These are phyloP conservation scores for Golubevia sp. DNA, from an alignment of 1,284 basidiomycete genomes.

Conservation along the genomic window DNA sequence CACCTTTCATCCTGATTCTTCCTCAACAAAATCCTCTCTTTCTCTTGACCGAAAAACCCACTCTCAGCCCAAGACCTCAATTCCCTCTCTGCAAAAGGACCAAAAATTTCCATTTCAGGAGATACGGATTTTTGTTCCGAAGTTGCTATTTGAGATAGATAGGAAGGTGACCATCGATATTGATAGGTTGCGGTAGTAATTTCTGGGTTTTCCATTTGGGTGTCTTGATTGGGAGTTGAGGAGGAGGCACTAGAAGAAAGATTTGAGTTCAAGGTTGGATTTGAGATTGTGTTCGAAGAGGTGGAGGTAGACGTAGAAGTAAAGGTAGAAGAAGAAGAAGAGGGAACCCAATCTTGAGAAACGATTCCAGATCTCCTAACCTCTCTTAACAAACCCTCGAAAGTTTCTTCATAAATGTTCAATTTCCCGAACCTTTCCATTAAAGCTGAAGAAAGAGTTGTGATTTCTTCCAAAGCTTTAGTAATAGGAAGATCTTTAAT, in stretches of 20 bases:
- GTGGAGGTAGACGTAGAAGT: too few relatives aligned
- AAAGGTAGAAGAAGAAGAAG: too few relatives aligned
- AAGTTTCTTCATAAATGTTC: slow-evolving; percentile 55
- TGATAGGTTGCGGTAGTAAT: slow-evolving; percentile 26
- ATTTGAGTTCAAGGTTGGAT: background rate
- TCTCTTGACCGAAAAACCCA: slow-evolving; percentile 49
- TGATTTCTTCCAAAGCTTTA: slow-evolving; percentile 34
- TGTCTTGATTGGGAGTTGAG: background rate
- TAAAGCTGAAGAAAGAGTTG: slow-evolving; percentile 40
- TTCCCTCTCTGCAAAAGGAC: slow-evolving; percentile 35
- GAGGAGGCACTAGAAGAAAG: background rate
- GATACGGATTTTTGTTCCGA: slow-evolving; percentile 17
- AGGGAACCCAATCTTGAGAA: slow-evolving; percentile 49
- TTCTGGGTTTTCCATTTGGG: background rate
- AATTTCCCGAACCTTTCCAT: slow-evolving; percentile 47
- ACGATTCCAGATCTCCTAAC: slow-evolving; percentile 45
- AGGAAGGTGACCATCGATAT: slow-evolving; percentile 51
- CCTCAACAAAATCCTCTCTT: slow-evolving; percentile 41
- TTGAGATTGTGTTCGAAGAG: slow-evolving; percentile 8
- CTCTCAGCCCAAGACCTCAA: slow-evolving; percentile 36
- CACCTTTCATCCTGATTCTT: too few relatives aligned
- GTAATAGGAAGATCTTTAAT: slow-evolving; percentile 9
- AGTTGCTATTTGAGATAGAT: slow-evolving; percentile 35
- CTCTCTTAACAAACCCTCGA: slow-evolving; percentile 37
- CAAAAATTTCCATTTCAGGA: slow-evolving; percentile 41